phyloP scores from a whole-genome alignment of 208 protist genomes.

The Wallacemonas sp. region DNA sequence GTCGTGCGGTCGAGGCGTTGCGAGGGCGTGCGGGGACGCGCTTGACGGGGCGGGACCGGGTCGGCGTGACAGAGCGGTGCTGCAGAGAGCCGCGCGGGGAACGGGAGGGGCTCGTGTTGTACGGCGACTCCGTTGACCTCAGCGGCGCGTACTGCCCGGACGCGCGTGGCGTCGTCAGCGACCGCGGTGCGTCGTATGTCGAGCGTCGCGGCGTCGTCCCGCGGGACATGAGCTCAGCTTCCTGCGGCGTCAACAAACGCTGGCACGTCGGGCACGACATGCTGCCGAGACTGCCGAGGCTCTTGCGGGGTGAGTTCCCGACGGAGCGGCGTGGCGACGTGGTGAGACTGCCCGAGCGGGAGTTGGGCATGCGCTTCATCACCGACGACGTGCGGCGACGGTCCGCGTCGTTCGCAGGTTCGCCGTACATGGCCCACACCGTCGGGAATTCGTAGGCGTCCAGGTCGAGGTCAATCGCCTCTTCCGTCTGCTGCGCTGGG shows the following conservation, averaged over 20 bases:
- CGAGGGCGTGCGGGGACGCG: background rate
- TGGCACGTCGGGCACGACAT: conserved; percentile 19
- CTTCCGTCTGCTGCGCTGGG: conserved; percentile 17
- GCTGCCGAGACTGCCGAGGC: conserved; percentile 6
- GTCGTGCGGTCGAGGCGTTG: background rate
- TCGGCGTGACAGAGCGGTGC: conserved; percentile 1
- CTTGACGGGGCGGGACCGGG: background rate
- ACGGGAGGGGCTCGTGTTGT: background rate
- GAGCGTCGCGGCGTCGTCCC: background rate
- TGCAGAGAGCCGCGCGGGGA: conserved; percentile 1
- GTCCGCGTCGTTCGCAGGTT: conserved; percentile 11
- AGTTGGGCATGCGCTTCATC: conserved; percentile 35
- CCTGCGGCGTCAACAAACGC: conserved; percentile 7
- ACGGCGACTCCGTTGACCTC: background rate
- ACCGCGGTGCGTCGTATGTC: conserved; percentile 1
- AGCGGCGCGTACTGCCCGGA: background rate
- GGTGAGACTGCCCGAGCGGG: background rate
- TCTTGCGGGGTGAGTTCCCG: conserved; percentile 5
- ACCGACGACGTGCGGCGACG: conserved; percentile 11
- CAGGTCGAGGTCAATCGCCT: conserved; percentile 35
- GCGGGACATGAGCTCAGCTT: background rate
- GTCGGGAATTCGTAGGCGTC: conserved; percentile 31
- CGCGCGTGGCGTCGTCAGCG: background rate
- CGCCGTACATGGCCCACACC: conserved; percentile 58
- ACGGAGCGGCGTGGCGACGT: conserved; percentile 4